These are phyloP conservation scores for Hyphopichia buzzinii DNA, from an alignment of 1,139 yeast genomes.

Conservation along the genomic window DNA sequence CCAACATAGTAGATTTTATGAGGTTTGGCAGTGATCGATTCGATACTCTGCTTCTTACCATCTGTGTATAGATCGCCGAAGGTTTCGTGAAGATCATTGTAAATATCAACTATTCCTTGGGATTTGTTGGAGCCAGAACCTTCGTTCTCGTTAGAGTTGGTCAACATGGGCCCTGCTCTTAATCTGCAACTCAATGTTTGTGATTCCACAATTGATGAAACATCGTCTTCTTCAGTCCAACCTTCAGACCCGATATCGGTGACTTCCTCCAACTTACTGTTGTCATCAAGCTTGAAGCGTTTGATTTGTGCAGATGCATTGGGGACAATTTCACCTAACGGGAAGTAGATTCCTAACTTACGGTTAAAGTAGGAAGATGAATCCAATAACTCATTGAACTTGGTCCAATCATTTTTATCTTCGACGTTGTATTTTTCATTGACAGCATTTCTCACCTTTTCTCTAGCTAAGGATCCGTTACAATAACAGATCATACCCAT, in stretches of 20 bases:
- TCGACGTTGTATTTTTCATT: conserved; percentile 42
- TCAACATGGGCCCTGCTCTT: conserved; percentile 71
- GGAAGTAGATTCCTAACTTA: conserved; percentile 78
- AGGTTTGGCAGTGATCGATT: conserved; percentile 56
- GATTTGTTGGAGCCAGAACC: conserved; percentile 6
- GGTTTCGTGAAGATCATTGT: conserved; percentile 21
- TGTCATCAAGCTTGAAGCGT: conserved; percentile 38
- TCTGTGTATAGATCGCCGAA: conserved; percentile 51
- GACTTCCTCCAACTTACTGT: conserved; percentile 20
- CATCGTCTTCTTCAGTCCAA: conserved; percentile 64
- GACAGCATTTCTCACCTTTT: conserved; percentile 63
- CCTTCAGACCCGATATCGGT: conserved; percentile 18
- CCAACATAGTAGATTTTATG: conserved; percentile 79
- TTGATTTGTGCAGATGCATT: conserved; percentile 62
- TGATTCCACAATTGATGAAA: conserved; percentile 74
- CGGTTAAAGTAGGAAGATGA: conserved; percentile 31
- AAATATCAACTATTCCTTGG: conserved; percentile 15
- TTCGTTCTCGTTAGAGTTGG: conserved; percentile 14
- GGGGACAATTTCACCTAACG: conserved; percentile 87
- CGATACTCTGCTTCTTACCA: conserved; percentile 43
- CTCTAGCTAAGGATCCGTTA: conserved; percentile 88
- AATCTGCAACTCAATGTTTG: conserved; percentile 84
- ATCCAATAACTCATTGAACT: conserved; percentile 59
- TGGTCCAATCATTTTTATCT: conserved; percentile 53
- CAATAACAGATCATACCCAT: conserved; percentile 97